Conservation (phyloP, 2,329 filamentous ascomycete genomes). For the Colletotrichum sublineola region DNA sequence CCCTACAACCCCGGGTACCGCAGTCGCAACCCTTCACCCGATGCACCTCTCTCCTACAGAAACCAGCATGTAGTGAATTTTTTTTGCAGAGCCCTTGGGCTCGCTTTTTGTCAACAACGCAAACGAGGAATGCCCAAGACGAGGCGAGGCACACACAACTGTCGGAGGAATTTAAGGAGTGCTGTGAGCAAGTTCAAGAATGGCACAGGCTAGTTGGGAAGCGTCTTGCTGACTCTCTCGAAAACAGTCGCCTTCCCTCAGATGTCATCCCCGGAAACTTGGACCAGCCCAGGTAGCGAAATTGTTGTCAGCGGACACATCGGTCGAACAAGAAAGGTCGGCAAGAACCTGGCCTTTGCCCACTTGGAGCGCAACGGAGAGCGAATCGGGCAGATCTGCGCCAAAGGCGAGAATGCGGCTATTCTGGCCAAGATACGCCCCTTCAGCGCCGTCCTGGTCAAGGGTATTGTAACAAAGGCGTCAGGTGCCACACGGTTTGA, state of each 20-base stretch:
- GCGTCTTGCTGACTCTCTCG: background rate
- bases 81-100: background rate
- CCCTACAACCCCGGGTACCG: conserved; percentile 16
- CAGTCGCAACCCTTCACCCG: conserved; percentile 1
- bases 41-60: background rate
- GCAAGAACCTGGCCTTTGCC: conserved; percentile 79
- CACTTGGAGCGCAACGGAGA: conserved; percentile 57
- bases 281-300: conserved; percentile 49
- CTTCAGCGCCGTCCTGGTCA: conserved; percentile 66
- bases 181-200: conserved; percentile 29
- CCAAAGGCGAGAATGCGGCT: conserved; percentile 53
- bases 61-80: background rate
- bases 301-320: conserved; percentile 80
- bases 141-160: conserved; percentile 22
- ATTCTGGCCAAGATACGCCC: conserved; percentile 62
- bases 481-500: conserved; percentile 58
- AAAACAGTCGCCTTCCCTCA: conserved; percentile 49
- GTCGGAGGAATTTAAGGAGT: conserved; percentile 36
- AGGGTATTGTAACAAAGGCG: conserved; percentile 49
- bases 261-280: conserved; percentile 47
- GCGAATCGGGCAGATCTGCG: conserved; percentile 61
- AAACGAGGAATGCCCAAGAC: background rate
- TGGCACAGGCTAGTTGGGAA: background rate
- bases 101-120: conserved; percentile 20
- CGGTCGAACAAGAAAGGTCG: conserved; percentile 75